These are phyloP conservation scores for Aspergillus proliferans DNA, from an alignment of 2,329 filamentous ascomycete genomes.

Conservation along the genomic window DNA sequence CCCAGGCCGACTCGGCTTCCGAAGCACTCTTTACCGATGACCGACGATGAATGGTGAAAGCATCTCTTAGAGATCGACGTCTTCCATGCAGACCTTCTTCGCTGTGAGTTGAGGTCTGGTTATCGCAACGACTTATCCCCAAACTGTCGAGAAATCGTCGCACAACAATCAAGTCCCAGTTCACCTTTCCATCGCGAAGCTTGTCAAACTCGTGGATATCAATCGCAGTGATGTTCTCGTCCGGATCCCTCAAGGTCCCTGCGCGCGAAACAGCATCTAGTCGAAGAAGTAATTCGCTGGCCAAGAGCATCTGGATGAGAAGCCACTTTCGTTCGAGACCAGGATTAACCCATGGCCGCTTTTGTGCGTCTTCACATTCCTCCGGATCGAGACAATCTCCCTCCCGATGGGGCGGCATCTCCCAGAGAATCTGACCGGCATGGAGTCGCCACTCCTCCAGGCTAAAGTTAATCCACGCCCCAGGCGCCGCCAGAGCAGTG, in stretches of 20 bases:
- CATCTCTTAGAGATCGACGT: background rate
- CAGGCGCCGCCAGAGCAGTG: conserved; percentile 36
- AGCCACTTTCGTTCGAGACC: conserved; percentile 47
- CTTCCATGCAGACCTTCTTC: background rate
- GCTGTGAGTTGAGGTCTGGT: conserved; percentile 1
- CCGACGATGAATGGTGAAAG: background rate
- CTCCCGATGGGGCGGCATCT: conserved; percentile 29
- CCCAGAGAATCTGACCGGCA: conserved; percentile 42
- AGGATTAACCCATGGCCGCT: conserved; percentile 20
- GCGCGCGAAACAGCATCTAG: conserved; percentile 44
- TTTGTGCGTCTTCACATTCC: conserved; percentile 3
- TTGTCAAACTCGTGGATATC: conserved; percentile 43
- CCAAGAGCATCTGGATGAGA: conserved; percentile 49
- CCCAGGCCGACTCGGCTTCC: conserved; percentile 24
- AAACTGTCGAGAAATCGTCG: conserved; percentile 49
- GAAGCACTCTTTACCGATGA: conserved; percentile 3
- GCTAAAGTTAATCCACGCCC: conserved; percentile 45
- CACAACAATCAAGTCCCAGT: conserved; percentile 52
- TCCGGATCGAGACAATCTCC: conserved; percentile 23
- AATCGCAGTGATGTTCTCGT: conserved; percentile 34
- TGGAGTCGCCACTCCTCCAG: conserved; percentile 41
- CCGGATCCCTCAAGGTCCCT: conserved; percentile 34
- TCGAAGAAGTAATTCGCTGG: conserved; percentile 50
- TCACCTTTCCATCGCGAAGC: conserved; percentile 46
- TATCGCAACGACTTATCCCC: conserved; percentile 25